Conservation (phyloP, 495 filamentous ascomycete genomes). For the Peziza echinospora region DNA sequence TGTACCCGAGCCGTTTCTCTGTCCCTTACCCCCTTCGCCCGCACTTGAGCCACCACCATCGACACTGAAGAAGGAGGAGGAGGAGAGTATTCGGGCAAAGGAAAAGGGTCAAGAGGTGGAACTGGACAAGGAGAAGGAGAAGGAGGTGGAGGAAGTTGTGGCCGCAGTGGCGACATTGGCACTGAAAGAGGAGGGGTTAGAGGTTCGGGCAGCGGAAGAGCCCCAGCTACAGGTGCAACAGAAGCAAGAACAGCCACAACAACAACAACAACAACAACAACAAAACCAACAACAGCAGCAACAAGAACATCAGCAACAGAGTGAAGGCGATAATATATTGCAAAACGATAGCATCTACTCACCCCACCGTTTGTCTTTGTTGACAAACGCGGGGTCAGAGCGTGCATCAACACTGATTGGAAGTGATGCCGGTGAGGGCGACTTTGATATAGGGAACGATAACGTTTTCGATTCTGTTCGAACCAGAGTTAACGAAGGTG, state of each 20-base stretch:
- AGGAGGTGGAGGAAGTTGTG: too few relatives aligned
- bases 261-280: not conserved
- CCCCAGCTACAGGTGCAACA: too few relatives aligned
- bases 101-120: too few relatives aligned
- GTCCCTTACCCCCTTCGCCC: too few relatives aligned
- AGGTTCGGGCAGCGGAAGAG: too few relatives aligned
- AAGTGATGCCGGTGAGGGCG: conserved; percentile 65
- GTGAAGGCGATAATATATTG: not conserved
- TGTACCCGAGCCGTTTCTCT: not conserved
- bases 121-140: too few relatives aligned
- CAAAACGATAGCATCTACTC: conserved; percentile 1
- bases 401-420: conserved; percentile 61
- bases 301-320: not conserved
- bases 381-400: conserved; percentile 34
- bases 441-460: conserved; percentile 69
- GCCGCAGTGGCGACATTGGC: too few relatives aligned
- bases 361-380: conserved; percentile 21
- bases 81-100: too few relatives aligned
- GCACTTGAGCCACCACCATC: too few relatives aligned
- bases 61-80: too few relatives aligned
- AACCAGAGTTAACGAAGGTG: conserved; percentile 43
- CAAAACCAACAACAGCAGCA: not conserved
- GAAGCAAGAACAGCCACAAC: too few relatives aligned
- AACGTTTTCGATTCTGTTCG: conserved; percentile 80
- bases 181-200: too few relatives aligned